Base-by-base conservation (phyloP, 2,329 filamentous ascomycete species). In the Curvularia sp. region DNA sequence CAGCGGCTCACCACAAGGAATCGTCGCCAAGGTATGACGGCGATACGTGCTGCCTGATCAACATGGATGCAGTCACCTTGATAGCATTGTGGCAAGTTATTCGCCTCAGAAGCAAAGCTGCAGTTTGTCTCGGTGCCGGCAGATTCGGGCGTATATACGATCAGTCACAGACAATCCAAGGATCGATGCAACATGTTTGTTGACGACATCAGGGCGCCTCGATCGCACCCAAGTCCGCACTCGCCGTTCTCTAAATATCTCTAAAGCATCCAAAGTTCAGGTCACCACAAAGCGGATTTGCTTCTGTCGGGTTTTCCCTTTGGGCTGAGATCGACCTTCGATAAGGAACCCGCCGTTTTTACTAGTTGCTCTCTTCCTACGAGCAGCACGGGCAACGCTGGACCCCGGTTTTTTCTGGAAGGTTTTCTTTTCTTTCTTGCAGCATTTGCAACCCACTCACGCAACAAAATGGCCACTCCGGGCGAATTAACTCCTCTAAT, bases 401-500 rank as follows among this genome's bases (percentile, higher is more conserved):
- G 45, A 25, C 21, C 27, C 18, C 30, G 27, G 32, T 43, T 47
- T 41, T 41, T 18, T 27, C 23, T 15, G 32, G 32, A 19, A 46
- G 13, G 21, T 18, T 27, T 46, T 25, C 21, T 28, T 43, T 23
- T 41, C 13, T 5, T 46, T 34, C 23, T 34, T 30, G 43, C 49
- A 53, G 55, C 27, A 23, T 23, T 23, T 23, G 2, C 18, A 42
- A 41, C 43, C 21, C 30, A 23, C 47, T 27, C 27, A 42, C 42
- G 25, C 30, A 42, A n/a, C 15, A 43, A 9, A 53, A 54, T 39
- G 55, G 50, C 45, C 28, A 42, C 28, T 30, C 34, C 43, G 51
- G 49, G 25, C 27, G 41, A 43, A 25, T 5, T 10, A 36, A 39
- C 25, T 12, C 2, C 6, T 43, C 27, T 13, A 39, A 8, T 15